These are phyloP conservation scores for Jatropha curcas DNA, from an alignment of 345 rosid genomes.

Conservation along the genomic window DNA sequence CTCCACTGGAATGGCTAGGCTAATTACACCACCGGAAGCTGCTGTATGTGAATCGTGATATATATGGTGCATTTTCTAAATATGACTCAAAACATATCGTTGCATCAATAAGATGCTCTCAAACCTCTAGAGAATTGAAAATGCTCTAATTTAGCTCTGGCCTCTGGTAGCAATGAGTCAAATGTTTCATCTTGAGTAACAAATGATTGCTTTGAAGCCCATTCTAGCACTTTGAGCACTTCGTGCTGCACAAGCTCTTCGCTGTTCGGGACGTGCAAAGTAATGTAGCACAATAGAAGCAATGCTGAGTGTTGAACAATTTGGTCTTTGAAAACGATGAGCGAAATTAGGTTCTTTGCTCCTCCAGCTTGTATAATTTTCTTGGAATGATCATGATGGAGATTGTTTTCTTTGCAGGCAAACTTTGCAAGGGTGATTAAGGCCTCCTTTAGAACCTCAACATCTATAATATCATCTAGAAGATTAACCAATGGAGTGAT, in stretches of 20 bases:
- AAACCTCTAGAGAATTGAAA: neutral
- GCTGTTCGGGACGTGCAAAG: conserved; percentile 73
- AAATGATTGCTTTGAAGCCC: conserved; percentile 70
- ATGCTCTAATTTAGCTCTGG: conserved; percentile 78
- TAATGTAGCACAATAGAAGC: conserved; percentile 65
- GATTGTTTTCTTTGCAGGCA: conserved; percentile 68
- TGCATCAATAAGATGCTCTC: too few species aligned
- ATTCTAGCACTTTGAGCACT: conserved; percentile 70
- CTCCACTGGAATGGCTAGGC: too few species aligned
- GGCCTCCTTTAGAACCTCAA: conserved; percentile 64
- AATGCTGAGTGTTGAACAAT: conserved; percentile 55
- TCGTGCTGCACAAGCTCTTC: conserved; percentile 76
- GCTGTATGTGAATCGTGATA: too few species aligned
- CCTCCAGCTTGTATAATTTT: conserved; percentile 76
- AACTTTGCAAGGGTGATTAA: conserved; percentile 67
- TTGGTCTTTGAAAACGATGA: conserved; percentile 69
- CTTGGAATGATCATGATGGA: conserved; percentile 71
- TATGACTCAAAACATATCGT: too few species aligned
- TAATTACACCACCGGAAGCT: too few species aligned
- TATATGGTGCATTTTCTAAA: too few species aligned
- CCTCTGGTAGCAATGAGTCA: conserved; percentile 52
- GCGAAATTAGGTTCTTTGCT: conserved; percentile 61
- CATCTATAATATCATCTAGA: conserved; percentile 66
- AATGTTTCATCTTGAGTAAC: conserved; percentile 50
- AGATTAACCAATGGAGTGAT: conserved; percentile 68